Evolutionary conservation across 305 asterid genomes (phyloP).

Genomic region (Solanum chacoense): DNA sequence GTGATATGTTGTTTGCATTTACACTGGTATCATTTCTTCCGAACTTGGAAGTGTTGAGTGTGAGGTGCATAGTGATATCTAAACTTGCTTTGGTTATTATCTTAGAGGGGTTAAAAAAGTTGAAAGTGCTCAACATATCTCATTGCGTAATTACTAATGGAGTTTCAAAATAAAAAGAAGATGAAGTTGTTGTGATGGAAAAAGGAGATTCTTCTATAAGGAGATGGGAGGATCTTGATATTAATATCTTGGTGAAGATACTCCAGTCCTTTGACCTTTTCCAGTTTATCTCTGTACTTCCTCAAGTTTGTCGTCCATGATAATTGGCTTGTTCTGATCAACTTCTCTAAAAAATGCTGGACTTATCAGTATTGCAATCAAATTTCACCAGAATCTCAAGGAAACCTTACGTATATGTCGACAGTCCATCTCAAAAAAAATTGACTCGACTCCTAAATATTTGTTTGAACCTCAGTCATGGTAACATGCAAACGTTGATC

Average conservation of each 20-base stretch:
- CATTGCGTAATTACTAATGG: constrained; percentile 21
- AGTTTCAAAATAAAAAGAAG: background rate
- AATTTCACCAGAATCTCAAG: background rate
- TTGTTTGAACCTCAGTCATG: too few relatives aligned
- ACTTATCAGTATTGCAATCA: background rate
- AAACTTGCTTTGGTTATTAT: background rate
- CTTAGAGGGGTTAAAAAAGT: constrained; percentile 1
- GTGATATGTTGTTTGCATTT: constrained; percentile 37
- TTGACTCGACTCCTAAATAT: background rate
- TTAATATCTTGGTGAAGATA: background rate
- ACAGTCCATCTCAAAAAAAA: background rate
- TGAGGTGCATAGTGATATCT: background rate
- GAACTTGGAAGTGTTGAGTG: background rate
- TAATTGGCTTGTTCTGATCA: background rate
- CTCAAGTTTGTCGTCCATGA: background rate
- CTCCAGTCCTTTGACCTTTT: background rate
- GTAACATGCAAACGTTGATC: too few relatives aligned
- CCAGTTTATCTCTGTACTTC: too few relatives aligned
- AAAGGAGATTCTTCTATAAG: background rate
- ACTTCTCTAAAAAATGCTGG: background rate
- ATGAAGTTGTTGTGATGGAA: background rate
- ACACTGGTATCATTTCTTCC: background rate
- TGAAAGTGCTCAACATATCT: constrained; percentile 73
- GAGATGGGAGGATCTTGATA: background rate
- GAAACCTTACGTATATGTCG: background rate